phyloP scores from a whole-genome alignment of 2,329 filamentous ascomycete genomes.

The Fusarium nelsonii region DNA sequence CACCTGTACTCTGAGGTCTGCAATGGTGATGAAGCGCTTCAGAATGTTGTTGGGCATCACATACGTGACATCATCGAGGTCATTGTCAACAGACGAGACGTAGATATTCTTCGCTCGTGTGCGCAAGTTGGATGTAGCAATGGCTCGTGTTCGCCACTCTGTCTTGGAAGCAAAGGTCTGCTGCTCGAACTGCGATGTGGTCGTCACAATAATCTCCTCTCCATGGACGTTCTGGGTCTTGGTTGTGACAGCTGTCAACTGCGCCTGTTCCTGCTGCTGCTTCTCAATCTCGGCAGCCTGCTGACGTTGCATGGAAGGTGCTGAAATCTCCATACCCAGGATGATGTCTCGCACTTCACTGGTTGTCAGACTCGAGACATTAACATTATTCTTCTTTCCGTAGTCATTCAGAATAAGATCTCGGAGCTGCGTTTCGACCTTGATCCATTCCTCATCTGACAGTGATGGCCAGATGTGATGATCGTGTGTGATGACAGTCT shows the following conservation, averaged over 20 bases:
- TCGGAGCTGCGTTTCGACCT: slow-evolving; percentile 96
- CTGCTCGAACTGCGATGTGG: slow-evolving; percentile 97
- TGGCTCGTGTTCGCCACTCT: slow-evolving; percentile 96
- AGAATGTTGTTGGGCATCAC: slow-evolving; percentile 99
- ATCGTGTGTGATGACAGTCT: slow-evolving; percentile 97
- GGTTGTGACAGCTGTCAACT: slow-evolving; percentile 96
- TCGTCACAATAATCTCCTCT: slow-evolving; percentile 98
- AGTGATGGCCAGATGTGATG: slow-evolving; percentile 98
- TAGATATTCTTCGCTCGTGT: slow-evolving; percentile 98
- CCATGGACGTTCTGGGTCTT: slow-evolving; percentile 98
- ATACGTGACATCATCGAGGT: slow-evolving; percentile 91
- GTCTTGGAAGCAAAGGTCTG: slow-evolving; percentile 99
- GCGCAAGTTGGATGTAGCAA: slow-evolving; percentile 94
- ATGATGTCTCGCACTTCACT: slow-evolving; percentile 99
- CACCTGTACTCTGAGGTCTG: slow-evolving; percentile 95
- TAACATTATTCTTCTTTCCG: slow-evolving; percentile 99
- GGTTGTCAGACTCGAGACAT: slow-evolving; percentile 94
- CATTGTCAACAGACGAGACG: slow-evolving; percentile 94
- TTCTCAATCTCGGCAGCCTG: slow-evolving; percentile 99
- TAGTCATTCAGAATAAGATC: slow-evolving; percentile 98
- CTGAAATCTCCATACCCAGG: slow-evolving; percentile 98
- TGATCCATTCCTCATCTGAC: slow-evolving; percentile 97
- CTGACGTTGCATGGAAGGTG: slow-evolving; percentile 96
- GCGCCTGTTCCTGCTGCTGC: slow-evolving; percentile 96
- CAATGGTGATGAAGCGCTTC: slow-evolving; percentile 97